Conservation (phyloP, 768 basidiomycete genomes). For the Coprinopsis cinerea region DNA sequence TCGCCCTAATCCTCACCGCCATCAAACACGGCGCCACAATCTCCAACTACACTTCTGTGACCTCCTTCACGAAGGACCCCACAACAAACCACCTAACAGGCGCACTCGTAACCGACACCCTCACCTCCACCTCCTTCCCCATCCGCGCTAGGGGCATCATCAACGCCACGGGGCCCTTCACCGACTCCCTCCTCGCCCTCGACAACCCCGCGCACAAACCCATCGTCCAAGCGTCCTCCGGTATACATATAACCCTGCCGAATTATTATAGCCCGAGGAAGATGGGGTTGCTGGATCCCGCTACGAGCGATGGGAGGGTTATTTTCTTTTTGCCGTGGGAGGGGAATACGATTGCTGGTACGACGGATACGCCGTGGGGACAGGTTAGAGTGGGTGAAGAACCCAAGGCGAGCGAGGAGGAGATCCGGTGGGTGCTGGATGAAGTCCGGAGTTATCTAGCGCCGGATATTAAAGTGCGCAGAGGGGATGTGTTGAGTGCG, state of each 20-base stretch:
- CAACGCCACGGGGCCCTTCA: conserved; percentile 96
- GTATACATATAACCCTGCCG: conserved; percentile 94
- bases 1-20: conserved; percentile 90
- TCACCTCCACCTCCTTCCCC: conserved; percentile 44
- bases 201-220: conserved; percentile 73
- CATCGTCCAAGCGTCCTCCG: conserved; percentile 90
- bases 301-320: conserved; percentile 93
- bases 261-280: conserved; percentile 93
- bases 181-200: conserved; percentile 77
- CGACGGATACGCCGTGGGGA: conserved; percentile 79
- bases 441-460: conserved; percentile 87
- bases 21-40: conserved; percentile 86
- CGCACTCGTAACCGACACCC: conserved; percentile 70
- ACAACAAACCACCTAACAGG: conserved; percentile 59
- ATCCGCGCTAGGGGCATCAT: conserved; percentile 61
- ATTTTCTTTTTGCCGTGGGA: conserved; percentile 99
- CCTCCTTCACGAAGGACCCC: conserved; percentile 60
- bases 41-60: conserved; percentile 88
- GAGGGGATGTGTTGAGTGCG: conserved; percentile 92
- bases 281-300: conserved; percentile 94
- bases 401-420: conserved; percentile 83
- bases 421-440: conserved; percentile 94
- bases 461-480: conserved; percentile 88
- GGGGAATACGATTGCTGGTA: conserved; percentile 95
- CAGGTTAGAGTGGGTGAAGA: conserved; percentile 34